These are phyloP conservation scores for Spiraea crenata DNA, from an alignment of 331 rosid species.

Conservation along the genomic window DNA sequence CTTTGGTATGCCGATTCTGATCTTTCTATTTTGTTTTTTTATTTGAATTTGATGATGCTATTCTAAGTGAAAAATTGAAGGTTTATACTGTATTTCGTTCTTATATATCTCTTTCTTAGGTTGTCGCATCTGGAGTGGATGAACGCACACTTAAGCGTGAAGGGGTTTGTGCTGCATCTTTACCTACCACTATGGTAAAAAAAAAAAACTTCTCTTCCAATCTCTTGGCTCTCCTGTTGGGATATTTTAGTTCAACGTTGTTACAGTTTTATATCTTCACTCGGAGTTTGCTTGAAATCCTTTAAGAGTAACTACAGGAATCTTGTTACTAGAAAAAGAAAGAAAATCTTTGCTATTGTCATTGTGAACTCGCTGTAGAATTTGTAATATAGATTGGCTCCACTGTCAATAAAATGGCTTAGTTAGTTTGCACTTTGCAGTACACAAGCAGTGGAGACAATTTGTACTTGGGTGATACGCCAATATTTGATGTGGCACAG, in stretches of 20 bases:
- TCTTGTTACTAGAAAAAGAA: background rate
- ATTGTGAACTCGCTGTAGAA: background rate
- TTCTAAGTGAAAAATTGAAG: background rate
- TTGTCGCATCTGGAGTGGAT: conserved; percentile 95
- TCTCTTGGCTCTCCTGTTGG: conserved; percentile 21
- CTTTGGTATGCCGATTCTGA: conserved; percentile 52
- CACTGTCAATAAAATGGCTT: background rate
- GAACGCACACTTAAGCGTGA: conserved; percentile 97
- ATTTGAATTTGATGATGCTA: conserved; percentile 20
- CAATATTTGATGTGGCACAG: conserved; percentile 1
- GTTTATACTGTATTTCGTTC: background rate
- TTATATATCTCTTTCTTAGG: conserved; percentile 35
- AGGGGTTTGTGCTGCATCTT: conserved; percentile 99
- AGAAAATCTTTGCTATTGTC: conserved; percentile 1
- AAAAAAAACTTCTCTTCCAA: conserved; percentile 14
- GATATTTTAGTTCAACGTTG: background rate
- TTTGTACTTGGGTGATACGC: conserved; percentile 12
- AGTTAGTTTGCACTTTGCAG: background rate
- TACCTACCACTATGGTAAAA: conserved; percentile 94
- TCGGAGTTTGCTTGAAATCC: background rate
- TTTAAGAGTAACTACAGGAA: background rate
- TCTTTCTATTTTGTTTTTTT: conserved; percentile 2
- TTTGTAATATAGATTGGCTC: no score
- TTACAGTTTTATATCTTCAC: background rate
- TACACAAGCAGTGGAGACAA: background rate